A percentile compares a stretch with the other conserved stretches of the same genome.
Evolutionary conservation across 1,284 basidiomycete genomes (phyloP).

Genomic region (Irpex rosettiformis): DNA sequence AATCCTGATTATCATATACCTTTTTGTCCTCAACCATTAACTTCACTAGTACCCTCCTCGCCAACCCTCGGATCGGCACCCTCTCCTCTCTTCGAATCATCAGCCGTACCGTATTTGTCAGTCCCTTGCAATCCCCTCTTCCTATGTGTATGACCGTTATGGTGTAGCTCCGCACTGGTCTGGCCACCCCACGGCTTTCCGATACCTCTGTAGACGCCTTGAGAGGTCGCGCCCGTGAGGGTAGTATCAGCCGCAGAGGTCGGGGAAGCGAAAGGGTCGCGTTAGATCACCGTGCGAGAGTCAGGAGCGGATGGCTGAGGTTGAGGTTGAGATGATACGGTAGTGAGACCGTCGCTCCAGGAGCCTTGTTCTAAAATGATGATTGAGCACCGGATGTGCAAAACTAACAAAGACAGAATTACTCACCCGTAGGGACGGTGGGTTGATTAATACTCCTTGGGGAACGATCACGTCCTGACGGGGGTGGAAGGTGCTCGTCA

Average conservation of each 20-base stretch:
- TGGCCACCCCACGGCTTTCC: constrained; percentile 31
- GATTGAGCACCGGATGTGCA: too few relatives aligned
- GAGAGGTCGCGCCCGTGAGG: constrained; percentile 30
- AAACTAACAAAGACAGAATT: too few relatives aligned
- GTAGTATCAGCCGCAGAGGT: constrained; percentile 24
- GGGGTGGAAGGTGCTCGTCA: constrained; percentile 26
- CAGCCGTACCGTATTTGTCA: constrained; percentile 20
- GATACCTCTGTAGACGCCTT: constrained; percentile 29
- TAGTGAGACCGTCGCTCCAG: constrained; percentile 13
- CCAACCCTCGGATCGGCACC: background rate
- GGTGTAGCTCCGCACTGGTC: constrained; percentile 31
- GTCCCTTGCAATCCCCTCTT: constrained; percentile 25
- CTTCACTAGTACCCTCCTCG: background rate
- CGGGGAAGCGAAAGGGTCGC: constrained; percentile 23
- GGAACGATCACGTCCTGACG: constrained; percentile 26
- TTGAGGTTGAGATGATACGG: constrained; percentile 5
- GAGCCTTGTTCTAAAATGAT: constrained; percentile 13
- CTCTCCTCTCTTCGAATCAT: constrained; percentile 3
- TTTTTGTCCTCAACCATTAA: too few relatives aligned
- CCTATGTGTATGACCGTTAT: constrained; percentile 28
- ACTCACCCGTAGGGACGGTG: constrained; percentile 17
- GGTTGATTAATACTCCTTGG: constrained; percentile 17
- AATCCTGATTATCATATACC: background rate
- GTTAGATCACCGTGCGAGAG: constrained; percentile 27
- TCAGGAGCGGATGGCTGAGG: constrained; percentile 23